Base-by-base conservation (phyloP, 441 rosid species). In the Sinapis alba region DNA sequence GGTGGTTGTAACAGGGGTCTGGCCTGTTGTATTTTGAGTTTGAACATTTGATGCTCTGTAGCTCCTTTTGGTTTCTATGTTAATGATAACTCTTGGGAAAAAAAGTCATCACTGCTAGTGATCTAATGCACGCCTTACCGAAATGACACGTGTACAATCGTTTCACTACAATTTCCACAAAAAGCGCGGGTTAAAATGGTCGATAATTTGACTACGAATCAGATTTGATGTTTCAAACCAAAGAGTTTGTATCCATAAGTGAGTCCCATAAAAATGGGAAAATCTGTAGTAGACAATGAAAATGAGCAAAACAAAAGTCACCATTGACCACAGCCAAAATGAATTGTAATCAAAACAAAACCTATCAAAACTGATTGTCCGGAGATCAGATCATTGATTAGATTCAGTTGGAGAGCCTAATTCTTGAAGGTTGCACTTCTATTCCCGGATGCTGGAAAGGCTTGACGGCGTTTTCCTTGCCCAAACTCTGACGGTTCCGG, bases 371-470 rank as follows among this genome's bases (percentile, higher is more conserved):
- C 28, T 18, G 69, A 34, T 26, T 54, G 69, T 62, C 43, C 27
- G 13, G 8, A 15, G n/a, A 68, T 34, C 32, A 61, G 30, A 28
- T 21, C 6, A 41, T 21, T 16, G 41, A 54, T 20, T 19, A 21
- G 59, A 36, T 68, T 36, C 63, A 58, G 28, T 54, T 64, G 16
- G 58, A 38, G 62, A 45, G 66, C 60, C 68, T 78, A 78, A 45
- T 54, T 78, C 58, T 68, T 86, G 73, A 90, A 94, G 27, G 92
- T 92, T 19, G 84, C 84, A 73, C 97, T 95, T 58, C 96, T 83
- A 79, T 93, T 95, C 47, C 98, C 98, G 3, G 89, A 76, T 23
- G 92, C 90, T 0, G 99, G 99, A 80, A 95, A 95, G 43, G 99
- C 99, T 75, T 80, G 90, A 41, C 95, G 86, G 23, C 96, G 78